Base-by-base conservation (phyloP, 352 stramenopile species). In the Phytophthora europaea region DNA sequence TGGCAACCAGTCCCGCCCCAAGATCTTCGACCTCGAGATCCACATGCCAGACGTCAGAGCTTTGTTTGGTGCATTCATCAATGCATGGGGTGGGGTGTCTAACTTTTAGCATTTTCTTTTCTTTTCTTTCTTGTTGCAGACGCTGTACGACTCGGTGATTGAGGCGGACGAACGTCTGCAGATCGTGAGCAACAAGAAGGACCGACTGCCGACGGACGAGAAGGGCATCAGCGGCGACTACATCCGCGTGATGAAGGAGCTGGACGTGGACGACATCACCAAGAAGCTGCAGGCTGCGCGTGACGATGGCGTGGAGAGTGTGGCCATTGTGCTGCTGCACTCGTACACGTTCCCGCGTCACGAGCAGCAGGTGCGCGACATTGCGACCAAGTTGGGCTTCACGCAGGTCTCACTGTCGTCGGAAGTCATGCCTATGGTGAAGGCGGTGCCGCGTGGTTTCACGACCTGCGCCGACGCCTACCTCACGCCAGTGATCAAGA, bases 371-470 rank as follows among this genome's bases (percentile, higher is more conserved):
- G 93, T 98, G 16, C 94, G 90, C 1, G 76, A 94, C 34, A 78
- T 99, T 31, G 97, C 97, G 1, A 51, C 78, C 16, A 88, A 96
- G 31, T 88, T 99, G 64, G 96, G 94, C 22, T 99, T 99, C 76
- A 89, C 84, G 26, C 97, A 99, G 76, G 89, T 97, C 56, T 97
- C 90, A 26, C 71, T 96, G 16, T 97, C 91, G 31, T 96, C 86
- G 0, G 84, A 97, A 52, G 96, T 99, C 22, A 99, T 99, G 97
- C 94, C 95, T 1, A 99, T 99, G 98, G 96, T 99, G 66, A 99
- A 99, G 78, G 88, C 98, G 31, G 98, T 99, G 1, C 93, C 96
- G 26, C 88, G 98, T 56, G 97, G 97, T 4, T 98, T 99, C 76
- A 99, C 98, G 1, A 98, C 97, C 7, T 99, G 92, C 65, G 98